Percentiles rank a stretch among this genome's conserved stretches.
Evolutionary conservation across 176 grass and related monocot genomes (phyloP).

Genomic region (Raddia guianensis): DNA sequence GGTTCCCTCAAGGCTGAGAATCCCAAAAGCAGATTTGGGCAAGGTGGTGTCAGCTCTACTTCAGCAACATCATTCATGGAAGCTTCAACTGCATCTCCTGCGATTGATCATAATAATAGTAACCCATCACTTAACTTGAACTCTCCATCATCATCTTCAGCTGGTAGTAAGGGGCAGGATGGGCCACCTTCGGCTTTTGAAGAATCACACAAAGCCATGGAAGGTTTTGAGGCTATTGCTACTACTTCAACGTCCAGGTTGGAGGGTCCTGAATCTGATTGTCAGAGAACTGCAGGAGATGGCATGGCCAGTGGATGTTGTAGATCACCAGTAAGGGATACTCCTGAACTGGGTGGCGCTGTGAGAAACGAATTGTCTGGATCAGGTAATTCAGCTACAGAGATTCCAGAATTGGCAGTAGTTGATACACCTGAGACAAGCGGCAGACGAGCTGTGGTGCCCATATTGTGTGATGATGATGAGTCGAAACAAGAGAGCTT

Average conservation of each 20-base stretch:
- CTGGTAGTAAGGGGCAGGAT: constrained; percentile 33
- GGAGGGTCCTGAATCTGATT: constrained; percentile 40
- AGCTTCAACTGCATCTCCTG: constrained; percentile 13
- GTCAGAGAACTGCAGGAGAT: constrained; percentile 25
- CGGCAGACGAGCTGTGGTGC: constrained; percentile 17
- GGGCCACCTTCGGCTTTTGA: constrained; percentile 26
- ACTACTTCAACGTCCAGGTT: not conserved
- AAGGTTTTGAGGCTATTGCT: constrained; percentile 37
- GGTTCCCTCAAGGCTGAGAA: constrained; percentile 25
- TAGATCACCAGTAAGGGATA: constrained; percentile 22
- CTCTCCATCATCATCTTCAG: constrained; percentile 50
- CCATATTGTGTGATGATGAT: constrained; percentile 17
- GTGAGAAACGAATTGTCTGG: not conserved
- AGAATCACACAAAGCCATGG: constrained; percentile 31
- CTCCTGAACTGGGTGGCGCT: not conserved
- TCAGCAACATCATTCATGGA: constrained; percentile 28
- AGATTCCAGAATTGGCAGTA: constrained; percentile 27
- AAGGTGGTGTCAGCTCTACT: constrained; percentile 19
- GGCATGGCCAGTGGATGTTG: constrained; percentile 12
- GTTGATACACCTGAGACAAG: constrained; percentile 38
- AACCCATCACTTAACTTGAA: constrained; percentile 52
- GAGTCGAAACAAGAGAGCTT: constrained; percentile 27
- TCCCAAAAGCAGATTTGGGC: constrained; percentile 33
- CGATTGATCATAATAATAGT: constrained; percentile 16
- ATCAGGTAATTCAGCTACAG: constrained; percentile 34